Base-by-base conservation (phyloP, 164 flowering plant genomes). In the Litsea cubeba region DNA sequence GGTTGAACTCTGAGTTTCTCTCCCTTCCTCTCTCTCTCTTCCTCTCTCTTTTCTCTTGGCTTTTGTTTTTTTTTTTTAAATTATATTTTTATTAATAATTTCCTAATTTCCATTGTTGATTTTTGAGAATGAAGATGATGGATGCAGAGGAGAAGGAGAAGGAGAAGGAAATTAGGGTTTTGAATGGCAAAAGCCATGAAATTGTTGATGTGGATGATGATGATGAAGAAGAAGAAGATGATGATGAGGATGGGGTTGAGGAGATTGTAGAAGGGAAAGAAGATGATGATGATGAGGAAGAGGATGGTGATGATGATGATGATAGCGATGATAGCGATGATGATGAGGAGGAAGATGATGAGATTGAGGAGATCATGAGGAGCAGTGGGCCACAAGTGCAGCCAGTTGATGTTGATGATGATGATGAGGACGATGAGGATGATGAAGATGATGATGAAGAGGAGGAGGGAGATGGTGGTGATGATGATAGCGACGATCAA, bases 371-470 rank as follows among this genome's bases (percentile, higher is more conserved):
- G 12, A 74, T 50, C 15, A 76, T 66, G 14, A 74, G 77, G 70
- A 74, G 78, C 71, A 25, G 79, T 76, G 50, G 77, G 54, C 5
- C 79, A 28, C 66, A 57, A 20, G 72, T 83, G 46, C 77, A 70
- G 1, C 32, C 77, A 3, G 78, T 71, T 0, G 85, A 77, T n/a
- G 84, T 71, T 2, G 86, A 85, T 12, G 87, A 80, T 1, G 87
- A 82, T 0, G 86, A 82, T 1, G 85, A 83, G 0, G 89, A 78
- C 3, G 87, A 78, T 0, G 85, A 78, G 0, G 86, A 69, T 3
- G 83, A 76, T 1, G 83, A 77, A 3, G 85, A 78, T 6, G 88
- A 76, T 0, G 85, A 68, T 0, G 73, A 71, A 23, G 73, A 71
- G 28, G 54, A 69, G 15, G 57, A 65, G 22, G 76, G 40, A 5